These are phyloP conservation scores for Sclerotinia subarctica DNA, from an alignment of 2,329 filamentous ascomycete species.

Conservation along the genomic window DNA sequence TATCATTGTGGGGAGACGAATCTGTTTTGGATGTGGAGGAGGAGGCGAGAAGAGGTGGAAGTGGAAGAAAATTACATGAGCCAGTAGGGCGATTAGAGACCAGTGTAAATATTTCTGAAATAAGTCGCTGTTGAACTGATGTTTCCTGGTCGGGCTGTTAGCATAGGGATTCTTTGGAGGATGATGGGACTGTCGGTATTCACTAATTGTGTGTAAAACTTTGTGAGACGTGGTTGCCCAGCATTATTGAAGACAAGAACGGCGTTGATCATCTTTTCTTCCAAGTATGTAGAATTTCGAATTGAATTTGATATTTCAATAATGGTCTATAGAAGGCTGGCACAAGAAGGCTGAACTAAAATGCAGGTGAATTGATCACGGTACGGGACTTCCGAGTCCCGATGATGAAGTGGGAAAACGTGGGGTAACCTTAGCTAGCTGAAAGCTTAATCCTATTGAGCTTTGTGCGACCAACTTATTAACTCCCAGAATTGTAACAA, in stretches of 20 bases:
- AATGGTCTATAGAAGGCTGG: conserved; percentile 4
- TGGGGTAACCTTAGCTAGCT: conserved; percentile 23
- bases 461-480: not conserved
- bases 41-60: conserved; percentile 62
- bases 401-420: conserved; percentile 22
- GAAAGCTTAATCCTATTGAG: conserved; percentile 9
- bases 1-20: conserved; percentile 71
- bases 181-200: conserved; percentile 27
- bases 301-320: not conserved
- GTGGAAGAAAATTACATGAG: conserved; percentile 94
- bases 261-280: conserved; percentile 83
- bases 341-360: conserved; percentile 12
- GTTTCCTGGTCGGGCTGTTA: conserved; percentile 66
- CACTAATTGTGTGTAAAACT: conserved; percentile 97
- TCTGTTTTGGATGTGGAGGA: conserved; percentile 67
- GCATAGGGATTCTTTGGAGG: conserved; percentile 2
- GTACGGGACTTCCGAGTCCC: not conserved
- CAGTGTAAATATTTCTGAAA: conserved; percentile 94
- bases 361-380: not conserved
- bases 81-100: conserved; percentile 88
- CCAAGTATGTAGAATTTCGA: not conserved
- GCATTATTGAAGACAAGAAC: conserved; percentile 99
- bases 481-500: not conserved
- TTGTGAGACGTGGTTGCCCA: conserved; percentile 92
- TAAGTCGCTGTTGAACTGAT: conserved; percentile 91